Conservation (phyloP, 202 grass and related monocot genomes). For the Cymbopogon flexuosus region DNA sequence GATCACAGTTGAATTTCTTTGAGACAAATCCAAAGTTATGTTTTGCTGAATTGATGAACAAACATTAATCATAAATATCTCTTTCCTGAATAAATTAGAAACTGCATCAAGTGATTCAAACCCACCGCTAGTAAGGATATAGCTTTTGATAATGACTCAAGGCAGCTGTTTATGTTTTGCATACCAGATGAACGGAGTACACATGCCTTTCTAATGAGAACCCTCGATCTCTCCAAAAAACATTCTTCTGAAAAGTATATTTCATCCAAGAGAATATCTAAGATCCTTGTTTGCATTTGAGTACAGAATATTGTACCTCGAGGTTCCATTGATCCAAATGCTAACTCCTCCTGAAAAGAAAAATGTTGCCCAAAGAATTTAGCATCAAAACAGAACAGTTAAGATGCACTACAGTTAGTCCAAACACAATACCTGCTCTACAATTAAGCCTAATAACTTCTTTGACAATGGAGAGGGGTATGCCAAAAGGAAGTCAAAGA, state of each 20-base stretch:
- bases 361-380: background rate
- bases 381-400: background rate
- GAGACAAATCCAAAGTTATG: conserved; percentile 39
- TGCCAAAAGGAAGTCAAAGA: conserved; percentile 45
- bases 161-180: conserved; percentile 48
- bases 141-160: conserved; percentile 64
- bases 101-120: conserved; percentile 5
- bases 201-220: conserved; percentile 60
- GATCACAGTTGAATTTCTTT: conserved; percentile 9
- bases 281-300: conserved; percentile 26
- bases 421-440: conserved; percentile 60
- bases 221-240: conserved; percentile 52
- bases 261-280: too few species aligned
- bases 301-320: conserved; percentile 33
- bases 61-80: background rate
- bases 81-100: background rate
- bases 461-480: conserved; percentile 32
- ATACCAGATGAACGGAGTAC: conserved; percentile 49
- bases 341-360: conserved; percentile 52
- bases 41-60: conserved; percentile 31
- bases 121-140: conserved; percentile 68
- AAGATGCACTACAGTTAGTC: background rate
- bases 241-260: background rate
- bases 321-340: conserved; percentile 51
- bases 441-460: conserved; percentile 48